phyloP scores from a whole-genome alignment of 805 yeast species.

The Candida tammaniensis region DNA sequence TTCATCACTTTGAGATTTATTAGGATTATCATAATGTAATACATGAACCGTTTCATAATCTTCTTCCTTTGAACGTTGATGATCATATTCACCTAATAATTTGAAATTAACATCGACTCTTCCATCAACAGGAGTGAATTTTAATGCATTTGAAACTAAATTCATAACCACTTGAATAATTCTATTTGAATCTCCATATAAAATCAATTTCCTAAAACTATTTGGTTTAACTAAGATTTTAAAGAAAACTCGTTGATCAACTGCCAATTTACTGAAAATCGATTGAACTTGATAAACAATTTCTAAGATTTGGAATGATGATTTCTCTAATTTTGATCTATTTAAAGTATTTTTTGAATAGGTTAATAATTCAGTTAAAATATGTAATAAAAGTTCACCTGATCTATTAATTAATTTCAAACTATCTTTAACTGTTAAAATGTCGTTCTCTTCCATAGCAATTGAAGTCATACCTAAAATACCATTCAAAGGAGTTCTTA shows the following conservation, averaged over 20 bases:
- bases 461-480: conserved; percentile 94
- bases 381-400: conserved; percentile 86
- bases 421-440: conserved; percentile 64
- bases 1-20: conserved; percentile 2
- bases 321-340: conserved; percentile 76
- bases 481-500: conserved; percentile 94
- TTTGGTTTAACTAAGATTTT: conserved; percentile 63
- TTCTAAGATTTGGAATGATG: conserved; percentile 76
- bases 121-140: conserved; percentile 91
- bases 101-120: conserved; percentile 62
- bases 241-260: conserved; percentile 71
- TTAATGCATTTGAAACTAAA: conserved; percentile 83
- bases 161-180: conserved; percentile 92
- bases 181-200: conserved; percentile 87
- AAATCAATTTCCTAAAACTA: conserved; percentile 55
- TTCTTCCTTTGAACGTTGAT: conserved; percentile 35
- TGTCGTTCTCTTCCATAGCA: conserved; percentile 83
- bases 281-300: conserved; percentile 82
- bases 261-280: conserved; percentile 77
- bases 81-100: conserved; percentile 71
- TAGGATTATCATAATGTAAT: conserved; percentile 16
- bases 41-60: conserved; percentile 48
- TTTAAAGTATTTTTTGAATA: conserved; percentile 91
- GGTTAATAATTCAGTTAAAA: conserved; percentile 85
- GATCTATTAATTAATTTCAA: conserved; percentile 82